Evolutionary conservation across 2,329 filamentous ascomycete species (phyloP).

Genomic region (Sarocladium brachiariae): DNA sequence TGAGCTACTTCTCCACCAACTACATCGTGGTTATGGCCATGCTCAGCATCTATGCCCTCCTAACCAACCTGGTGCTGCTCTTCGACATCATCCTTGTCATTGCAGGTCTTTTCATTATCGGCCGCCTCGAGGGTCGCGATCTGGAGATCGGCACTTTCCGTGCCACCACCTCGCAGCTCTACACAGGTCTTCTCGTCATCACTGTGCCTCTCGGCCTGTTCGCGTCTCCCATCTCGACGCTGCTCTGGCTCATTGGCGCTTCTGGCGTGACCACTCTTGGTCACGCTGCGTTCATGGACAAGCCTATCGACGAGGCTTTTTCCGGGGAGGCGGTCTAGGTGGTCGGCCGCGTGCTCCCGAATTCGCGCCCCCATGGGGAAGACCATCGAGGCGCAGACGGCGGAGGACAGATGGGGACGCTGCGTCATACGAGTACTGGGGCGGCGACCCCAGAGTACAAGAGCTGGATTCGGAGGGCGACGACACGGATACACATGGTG

Average conservation of each 20-base stretch:
- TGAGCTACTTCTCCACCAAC: constrained; percentile 97
- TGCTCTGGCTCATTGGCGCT: constrained; percentile 94
- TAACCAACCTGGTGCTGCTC: constrained; percentile 79
- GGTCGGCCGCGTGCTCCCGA: constrained; percentile 99
- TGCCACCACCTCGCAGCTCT: constrained; percentile 86
- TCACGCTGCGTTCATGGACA: constrained; percentile 93
- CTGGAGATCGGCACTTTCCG: constrained; percentile 77
- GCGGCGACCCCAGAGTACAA: constrained; percentile 44
- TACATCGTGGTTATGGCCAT: constrained; percentile 91
- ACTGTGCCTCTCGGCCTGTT: constrained; percentile 79
- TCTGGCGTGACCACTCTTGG: constrained; percentile 90
- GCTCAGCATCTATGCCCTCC: constrained; percentile 89
- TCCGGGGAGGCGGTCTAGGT: constrained; percentile 99
- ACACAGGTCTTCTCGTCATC: constrained; percentile 78
- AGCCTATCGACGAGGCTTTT: constrained; percentile 99
- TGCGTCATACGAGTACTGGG: constrained; percentile 33
- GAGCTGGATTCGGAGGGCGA: constrained; percentile 58
- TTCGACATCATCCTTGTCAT: constrained; percentile 89
- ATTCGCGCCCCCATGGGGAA: constrained; percentile 94
- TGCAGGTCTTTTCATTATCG: constrained; percentile 83
- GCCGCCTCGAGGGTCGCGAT: constrained; percentile 82
- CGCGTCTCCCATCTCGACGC: constrained; percentile 75
- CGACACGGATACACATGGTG: constrained; percentile 48
- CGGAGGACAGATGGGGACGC: constrained; percentile 48
- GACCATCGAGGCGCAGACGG: constrained; percentile 88